Evolutionary conservation across 2,329 filamentous ascomycete species (phyloP), one percentile per base, ranked within the genome.

Genomic region (Graphilbum ipis-grandicollis): DNA sequence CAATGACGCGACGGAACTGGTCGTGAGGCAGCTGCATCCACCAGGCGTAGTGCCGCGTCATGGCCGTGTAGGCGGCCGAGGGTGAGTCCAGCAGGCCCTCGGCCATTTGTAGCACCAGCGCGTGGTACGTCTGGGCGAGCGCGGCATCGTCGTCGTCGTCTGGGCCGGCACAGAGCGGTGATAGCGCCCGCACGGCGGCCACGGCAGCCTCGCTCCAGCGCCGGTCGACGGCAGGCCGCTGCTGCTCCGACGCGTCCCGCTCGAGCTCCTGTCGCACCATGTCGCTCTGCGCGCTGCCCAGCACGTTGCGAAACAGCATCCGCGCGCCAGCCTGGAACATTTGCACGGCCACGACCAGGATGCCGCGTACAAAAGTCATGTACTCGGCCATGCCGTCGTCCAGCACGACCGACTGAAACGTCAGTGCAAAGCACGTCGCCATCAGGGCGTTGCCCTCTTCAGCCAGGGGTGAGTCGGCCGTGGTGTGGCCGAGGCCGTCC

Each of bases 391-490:
- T 56, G 29, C 70, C 70, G 43, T 75, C 70, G 19, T 67, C 62
- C 22, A 75, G 60, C 40, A 60, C 57, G 12, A 70, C 63, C 1
- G 67, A 71, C 50, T 74, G 70, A 47, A 71, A 73, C 1, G 65
- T 68, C 23, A 75, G 57, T 10, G 67, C 68, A 45, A 65, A 72
- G 48, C 69, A 74, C 3, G 70, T 65, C 2, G 68, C 70, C 36
- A 75, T 55, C 31, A 75, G 57, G 7, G 70, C 69, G 45, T 75
- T 74, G 35, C 66, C 63, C 46, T 74, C 66, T 39, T 69, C 66
- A 34, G 60, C 43, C 30, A 46, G 33, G 9, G 42, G 36, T 17
- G 37, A 22, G 15, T n/a, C 15, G n/a, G 40, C n/a, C 13, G 38
- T 13, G 14, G 22, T 23, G 10, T 33, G 19, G 22, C 29, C 14